Evolutionary conservation across 2,329 filamentous ascomycete species (phyloP).

Genomic region (Fusarium sp.): DNA sequence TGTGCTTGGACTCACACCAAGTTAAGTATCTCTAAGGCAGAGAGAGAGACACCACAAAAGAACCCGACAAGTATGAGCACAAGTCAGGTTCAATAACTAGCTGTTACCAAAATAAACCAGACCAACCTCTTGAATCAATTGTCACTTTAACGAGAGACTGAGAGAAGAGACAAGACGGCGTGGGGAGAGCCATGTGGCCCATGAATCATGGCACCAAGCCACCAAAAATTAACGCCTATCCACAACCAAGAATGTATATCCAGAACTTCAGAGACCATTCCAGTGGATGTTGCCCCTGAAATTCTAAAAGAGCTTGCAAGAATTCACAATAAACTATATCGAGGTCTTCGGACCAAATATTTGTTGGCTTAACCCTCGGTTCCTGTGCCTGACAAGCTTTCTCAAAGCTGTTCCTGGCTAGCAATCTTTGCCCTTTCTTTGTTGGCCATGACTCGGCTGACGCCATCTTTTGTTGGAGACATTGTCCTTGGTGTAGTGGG

Average conservation of each 20-base stretch:
- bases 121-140: background rate
- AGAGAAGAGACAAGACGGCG: background rate
- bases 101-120: background rate
- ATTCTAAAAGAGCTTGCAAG: constrained; percentile 25
- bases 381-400: constrained; percentile 25
- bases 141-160: background rate
- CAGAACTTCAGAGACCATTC: constrained; percentile 34
- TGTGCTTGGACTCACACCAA: constrained; percentile 2
- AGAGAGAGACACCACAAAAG: constrained; percentile 9
- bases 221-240: constrained; percentile 10
- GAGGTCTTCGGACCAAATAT: constrained; percentile 1
- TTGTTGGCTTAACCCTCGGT: constrained; percentile 5
- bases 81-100: background rate
- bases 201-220: constrained; percentile 36
- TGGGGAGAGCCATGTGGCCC: constrained; percentile 19
- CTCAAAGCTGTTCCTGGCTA: constrained; percentile 36
- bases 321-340: constrained; percentile 36
- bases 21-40: background rate
- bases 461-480: constrained; percentile 20
- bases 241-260: constrained; percentile 4
- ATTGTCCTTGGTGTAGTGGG: constrained; percentile 5
- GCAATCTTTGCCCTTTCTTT: constrained; percentile 29
- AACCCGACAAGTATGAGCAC: constrained; percentile 8
- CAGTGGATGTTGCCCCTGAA: constrained; percentile 28
- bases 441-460: constrained; percentile 35